phyloP scores from a whole-genome alignment of 768 basidiomycete species.

The Xerocomellus dryophilus region DNA sequence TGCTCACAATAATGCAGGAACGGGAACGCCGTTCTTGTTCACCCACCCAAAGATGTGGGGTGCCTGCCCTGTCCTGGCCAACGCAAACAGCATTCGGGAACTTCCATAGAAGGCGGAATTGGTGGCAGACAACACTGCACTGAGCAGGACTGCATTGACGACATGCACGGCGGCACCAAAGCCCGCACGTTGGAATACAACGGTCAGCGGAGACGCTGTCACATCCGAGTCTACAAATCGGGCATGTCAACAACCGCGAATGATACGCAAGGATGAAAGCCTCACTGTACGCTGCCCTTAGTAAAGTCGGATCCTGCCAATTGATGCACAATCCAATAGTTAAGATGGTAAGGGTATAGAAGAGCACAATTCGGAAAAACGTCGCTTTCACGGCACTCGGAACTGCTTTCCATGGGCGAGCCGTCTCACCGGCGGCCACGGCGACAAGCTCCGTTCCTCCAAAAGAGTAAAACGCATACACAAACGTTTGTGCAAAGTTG shows the following conservation, averaged over 20 bases:
- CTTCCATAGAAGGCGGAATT: constrained; percentile 66
- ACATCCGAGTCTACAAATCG: constrained; percentile 42
- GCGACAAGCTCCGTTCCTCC: constrained; percentile 70
- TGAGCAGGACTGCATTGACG: constrained; percentile 65
- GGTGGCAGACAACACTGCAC: constrained; percentile 62
- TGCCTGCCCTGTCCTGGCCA: constrained; percentile 65
- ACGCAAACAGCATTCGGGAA: constrained; percentile 55
- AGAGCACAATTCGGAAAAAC: constrained; percentile 62
- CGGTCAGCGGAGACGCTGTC: constrained; percentile 59
- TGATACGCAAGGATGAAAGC: neutral
- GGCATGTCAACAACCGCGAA: neutral
- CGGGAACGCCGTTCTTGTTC: constrained; percentile 61
- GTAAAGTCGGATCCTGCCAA: constrained; percentile 51
- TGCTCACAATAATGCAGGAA: constrained; percentile 50
- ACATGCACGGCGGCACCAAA: constrained; percentile 61
- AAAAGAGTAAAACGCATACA: constrained; percentile 70
- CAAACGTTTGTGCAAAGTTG: constrained; percentile 55
- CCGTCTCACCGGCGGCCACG: constrained; percentile 69
- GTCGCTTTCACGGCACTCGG: constrained; percentile 66
- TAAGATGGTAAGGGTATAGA: constrained; percentile 62
- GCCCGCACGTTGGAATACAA: constrained; percentile 59
- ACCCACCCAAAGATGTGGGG: constrained; percentile 64
- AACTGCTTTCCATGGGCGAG: constrained; percentile 58
- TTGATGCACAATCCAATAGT: constrained; percentile 67
- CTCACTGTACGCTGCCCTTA: constrained; percentile 44